phyloP scores from a whole-genome alignment of 192 early-diverging fungal genomes.

The Podila clonocystis region DNA sequence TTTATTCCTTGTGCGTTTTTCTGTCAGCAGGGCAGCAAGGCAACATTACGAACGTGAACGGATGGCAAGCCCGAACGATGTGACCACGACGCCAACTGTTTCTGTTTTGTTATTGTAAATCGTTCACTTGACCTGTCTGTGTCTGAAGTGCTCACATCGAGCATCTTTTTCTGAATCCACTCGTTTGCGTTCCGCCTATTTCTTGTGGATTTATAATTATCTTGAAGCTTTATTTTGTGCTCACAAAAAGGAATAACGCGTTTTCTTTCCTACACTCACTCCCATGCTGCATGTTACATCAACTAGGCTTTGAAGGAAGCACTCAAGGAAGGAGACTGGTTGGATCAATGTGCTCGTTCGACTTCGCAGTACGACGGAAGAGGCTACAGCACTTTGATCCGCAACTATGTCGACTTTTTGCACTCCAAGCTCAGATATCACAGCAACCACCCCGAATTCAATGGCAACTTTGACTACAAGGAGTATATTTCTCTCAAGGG shows the following conservation, averaged over 20 bases:
- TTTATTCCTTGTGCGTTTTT: neutral
- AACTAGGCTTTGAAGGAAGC: slow-evolving; percentile 84
- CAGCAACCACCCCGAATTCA: slow-evolving; percentile 89
- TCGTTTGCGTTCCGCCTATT: too few species aligned
- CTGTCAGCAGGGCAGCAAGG: neutral
- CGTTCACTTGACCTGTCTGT: neutral
- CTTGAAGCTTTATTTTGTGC: neutral
- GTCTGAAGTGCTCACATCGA: too few species aligned
- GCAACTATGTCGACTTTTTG: slow-evolving; percentile 90
- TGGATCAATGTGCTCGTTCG: slow-evolving; percentile 76
- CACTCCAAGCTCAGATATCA: slow-evolving; percentile 94
- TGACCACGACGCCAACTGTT: too few species aligned
- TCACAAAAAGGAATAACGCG: slow-evolving; percentile 3
- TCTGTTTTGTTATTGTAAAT: neutral
- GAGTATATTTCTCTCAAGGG: slow-evolving; percentile 94
- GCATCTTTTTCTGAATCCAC: too few species aligned
- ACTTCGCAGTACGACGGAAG: slow-evolving; percentile 58
- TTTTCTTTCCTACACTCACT: neutral
- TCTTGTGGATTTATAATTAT: too few species aligned
- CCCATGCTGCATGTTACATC: neutral
- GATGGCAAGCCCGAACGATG: too few species aligned
- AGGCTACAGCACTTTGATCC: slow-evolving; percentile 88
- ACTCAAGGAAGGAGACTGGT: slow-evolving; percentile 80
- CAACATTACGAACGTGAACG: neutral
- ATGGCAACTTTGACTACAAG: slow-evolving; percentile 96